Percentiles rank a stretch among this genome's conserved stretches.
Conservation (phyloP, 176 grass and related monocot genomes). For the Hsuehochloa calcarea region DNA sequence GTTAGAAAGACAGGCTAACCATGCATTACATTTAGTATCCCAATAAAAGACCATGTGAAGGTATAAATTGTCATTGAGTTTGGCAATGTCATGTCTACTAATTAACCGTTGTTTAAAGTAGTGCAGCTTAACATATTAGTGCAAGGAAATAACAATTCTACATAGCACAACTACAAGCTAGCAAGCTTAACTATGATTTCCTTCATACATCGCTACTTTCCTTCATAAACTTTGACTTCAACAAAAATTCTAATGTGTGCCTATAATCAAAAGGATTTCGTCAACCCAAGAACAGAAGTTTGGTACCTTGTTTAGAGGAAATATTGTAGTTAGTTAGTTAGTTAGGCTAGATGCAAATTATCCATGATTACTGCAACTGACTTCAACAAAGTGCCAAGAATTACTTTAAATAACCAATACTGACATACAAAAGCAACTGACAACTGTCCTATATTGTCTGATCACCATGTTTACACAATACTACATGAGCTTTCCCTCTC, state of each 20-base stretch:
- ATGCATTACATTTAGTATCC: not conserved
- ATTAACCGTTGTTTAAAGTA: not conserved
- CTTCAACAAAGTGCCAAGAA: not conserved
- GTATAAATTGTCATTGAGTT: not conserved
- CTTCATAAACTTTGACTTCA: not conserved
- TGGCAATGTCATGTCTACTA: not conserved
- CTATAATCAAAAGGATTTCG: constrained; percentile 4
- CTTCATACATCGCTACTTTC: constrained; percentile 12
- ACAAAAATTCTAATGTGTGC: constrained; percentile 16
- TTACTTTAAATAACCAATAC: not conserved
- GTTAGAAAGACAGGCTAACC: not conserved
- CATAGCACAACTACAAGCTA: not conserved
- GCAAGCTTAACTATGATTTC: not conserved
- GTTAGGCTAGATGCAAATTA: constrained; percentile 1
- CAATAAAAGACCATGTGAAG: constrained; percentile 11
- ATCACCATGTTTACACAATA: constrained; percentile 5
- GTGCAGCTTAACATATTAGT: not conserved
- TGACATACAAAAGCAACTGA: constrained; percentile 5
- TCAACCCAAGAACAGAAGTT: constrained; percentile 2
- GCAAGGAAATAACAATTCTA: constrained; percentile 17
- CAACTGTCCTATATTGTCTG: not conserved
- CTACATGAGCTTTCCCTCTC: not conserved
- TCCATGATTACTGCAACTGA: not conserved
- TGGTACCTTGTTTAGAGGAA: not conserved
- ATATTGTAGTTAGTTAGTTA: not conserved